phyloP scores from a whole-genome alignment of 345 rosid genomes.

The Euclidium syriacum region DNA sequence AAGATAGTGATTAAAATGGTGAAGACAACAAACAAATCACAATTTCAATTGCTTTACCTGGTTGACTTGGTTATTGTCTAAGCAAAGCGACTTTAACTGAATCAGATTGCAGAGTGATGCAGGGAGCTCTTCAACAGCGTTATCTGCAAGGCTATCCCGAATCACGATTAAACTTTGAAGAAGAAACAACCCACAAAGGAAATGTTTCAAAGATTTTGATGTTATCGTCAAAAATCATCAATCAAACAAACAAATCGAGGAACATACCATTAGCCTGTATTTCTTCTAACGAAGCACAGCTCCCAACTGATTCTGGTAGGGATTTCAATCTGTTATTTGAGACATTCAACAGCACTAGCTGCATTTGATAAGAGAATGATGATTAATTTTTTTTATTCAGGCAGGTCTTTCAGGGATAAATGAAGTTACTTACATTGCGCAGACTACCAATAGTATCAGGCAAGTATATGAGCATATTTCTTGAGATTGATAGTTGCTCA shows the following conservation, averaged over 20 bases:
- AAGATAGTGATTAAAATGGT: neutral
- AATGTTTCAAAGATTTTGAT: neutral
- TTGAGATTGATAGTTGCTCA: slow-evolving; percentile 71
- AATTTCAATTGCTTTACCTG: slow-evolving; percentile 43
- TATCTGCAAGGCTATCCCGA: slow-evolving; percentile 57
- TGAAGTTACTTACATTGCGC: slow-evolving; percentile 66
- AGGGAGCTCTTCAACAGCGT: slow-evolving; percentile 72
- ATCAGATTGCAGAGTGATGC: slow-evolving; percentile 69
- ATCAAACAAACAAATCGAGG: neutral
- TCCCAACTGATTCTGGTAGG: slow-evolving; percentile 96
- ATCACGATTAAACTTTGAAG: slow-evolving; percentile 20
- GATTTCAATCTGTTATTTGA: slow-evolving; percentile 81
- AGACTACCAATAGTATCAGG: slow-evolving; percentile 95
- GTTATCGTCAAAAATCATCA: neutral
- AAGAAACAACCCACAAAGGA: neutral
- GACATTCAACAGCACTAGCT: slow-evolving; percentile 80
- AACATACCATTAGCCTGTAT: slow-evolving; percentile 77
- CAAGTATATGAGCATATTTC: slow-evolving; percentile 61
- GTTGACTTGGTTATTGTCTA: slow-evolving; percentile 64
- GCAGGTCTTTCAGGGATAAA: slow-evolving; percentile 7
- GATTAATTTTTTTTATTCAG: neutral
- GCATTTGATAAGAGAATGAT: slow-evolving; percentile 31
- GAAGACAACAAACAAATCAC: neutral
- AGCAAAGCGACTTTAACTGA: slow-evolving; percentile 72
- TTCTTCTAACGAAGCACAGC: slow-evolving; percentile 93